These are phyloP conservation scores for Pezicula carpinea DNA, from an alignment of 2,329 filamentous ascomycete species.

Conservation along the genomic window DNA sequence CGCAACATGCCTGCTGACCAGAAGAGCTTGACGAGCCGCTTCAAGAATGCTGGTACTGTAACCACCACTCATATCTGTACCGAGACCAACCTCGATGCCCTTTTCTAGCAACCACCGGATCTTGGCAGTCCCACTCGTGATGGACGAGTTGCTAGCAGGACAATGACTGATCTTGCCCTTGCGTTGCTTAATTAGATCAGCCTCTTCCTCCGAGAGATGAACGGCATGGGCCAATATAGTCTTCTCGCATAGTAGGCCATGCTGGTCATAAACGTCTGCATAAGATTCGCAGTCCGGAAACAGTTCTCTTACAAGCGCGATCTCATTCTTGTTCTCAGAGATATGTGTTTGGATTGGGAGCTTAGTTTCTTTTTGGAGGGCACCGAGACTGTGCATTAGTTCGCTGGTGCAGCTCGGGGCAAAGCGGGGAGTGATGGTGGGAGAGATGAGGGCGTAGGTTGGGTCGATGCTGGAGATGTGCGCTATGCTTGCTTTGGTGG, in stretches of 20 bases:
- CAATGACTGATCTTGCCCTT: conserved; percentile 75
- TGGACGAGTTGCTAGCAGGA: conserved; percentile 77
- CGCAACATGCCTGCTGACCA: conserved; percentile 70
- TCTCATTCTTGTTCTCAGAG: conserved; percentile 74
- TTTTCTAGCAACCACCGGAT: conserved; percentile 70
- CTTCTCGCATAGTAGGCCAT: conserved; percentile 61
- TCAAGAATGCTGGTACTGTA: conserved; percentile 80
- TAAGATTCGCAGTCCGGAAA: conserved; percentile 66
- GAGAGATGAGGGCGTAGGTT: conserved; percentile 57
- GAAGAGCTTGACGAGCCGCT: conserved; percentile 72
- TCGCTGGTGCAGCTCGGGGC: conserved; percentile 57
- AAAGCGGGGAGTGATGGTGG: conserved; percentile 74
- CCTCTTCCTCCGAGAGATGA: conserved; percentile 67
- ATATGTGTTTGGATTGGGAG: conserved; percentile 86
- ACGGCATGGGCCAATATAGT: conserved; percentile 86
- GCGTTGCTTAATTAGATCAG: conserved; percentile 54
- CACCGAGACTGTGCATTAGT: conserved; percentile 59
- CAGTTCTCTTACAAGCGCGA: conserved; percentile 62
- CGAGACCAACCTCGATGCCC: conserved; percentile 76
- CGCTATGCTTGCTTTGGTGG: conserved; percentile 55
- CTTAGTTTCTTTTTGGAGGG: conserved; percentile 55
- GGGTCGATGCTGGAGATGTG: conserved; percentile 69
- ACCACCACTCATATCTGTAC: conserved; percentile 87
- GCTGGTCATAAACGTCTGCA: conserved; percentile 71
- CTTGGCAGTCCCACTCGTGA: conserved; percentile 74